Percentiles rank a stretch among this genome's conserved stretches.
phyloP scores from a whole-genome alignment of 1,284 basidiomycete genomes.

The Neonothopanus nambi region DNA sequence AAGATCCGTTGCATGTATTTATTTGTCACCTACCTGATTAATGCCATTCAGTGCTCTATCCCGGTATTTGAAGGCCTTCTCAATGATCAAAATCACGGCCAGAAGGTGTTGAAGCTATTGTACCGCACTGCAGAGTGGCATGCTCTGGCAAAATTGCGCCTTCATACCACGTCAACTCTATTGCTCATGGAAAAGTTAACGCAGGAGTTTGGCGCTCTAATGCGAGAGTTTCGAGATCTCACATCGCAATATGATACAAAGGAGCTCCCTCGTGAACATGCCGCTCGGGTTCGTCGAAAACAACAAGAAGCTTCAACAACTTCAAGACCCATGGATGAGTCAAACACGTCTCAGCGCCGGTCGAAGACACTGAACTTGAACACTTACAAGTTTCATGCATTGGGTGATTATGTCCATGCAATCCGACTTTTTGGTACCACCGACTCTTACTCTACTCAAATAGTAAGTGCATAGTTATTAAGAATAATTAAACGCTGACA shows the following conservation, averaged over 20 bases:
- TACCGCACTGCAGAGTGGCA: conserved; percentile 16
- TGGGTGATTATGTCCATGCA: conserved; percentile 7
- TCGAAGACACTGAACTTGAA: conserved; percentile 1
- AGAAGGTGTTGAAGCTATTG: conserved; percentile 22
- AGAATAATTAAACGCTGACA: not conserved
- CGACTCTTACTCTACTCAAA: too few relatives aligned
- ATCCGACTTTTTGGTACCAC: conserved; percentile 9
- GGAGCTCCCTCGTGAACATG: conserved; percentile 2
- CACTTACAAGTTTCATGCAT: conserved; percentile 15
- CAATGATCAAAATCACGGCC: conserved; percentile 18
- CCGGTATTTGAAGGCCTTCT: conserved; percentile 31
- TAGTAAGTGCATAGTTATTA: conserved; percentile 6
- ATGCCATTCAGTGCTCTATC: conserved; percentile 29
- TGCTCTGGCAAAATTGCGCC: conserved; percentile 18
- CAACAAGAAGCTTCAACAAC: not conserved
- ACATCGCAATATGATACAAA: not conserved
- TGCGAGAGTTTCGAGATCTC: conserved; percentile 2
- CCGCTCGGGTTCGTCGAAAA: conserved; percentile 6
- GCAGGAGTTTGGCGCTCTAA: conserved; percentile 2
- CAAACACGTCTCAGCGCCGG: not conserved
- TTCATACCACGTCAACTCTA: conserved; percentile 24
- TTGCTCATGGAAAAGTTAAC: conserved; percentile 1
- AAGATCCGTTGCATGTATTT: conserved; percentile 3
- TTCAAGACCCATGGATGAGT: not conserved
- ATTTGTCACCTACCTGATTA: not conserved